Base-by-base conservation (phyloP, 768 basidiomycete genomes). In the Russula brevipes region DNA sequence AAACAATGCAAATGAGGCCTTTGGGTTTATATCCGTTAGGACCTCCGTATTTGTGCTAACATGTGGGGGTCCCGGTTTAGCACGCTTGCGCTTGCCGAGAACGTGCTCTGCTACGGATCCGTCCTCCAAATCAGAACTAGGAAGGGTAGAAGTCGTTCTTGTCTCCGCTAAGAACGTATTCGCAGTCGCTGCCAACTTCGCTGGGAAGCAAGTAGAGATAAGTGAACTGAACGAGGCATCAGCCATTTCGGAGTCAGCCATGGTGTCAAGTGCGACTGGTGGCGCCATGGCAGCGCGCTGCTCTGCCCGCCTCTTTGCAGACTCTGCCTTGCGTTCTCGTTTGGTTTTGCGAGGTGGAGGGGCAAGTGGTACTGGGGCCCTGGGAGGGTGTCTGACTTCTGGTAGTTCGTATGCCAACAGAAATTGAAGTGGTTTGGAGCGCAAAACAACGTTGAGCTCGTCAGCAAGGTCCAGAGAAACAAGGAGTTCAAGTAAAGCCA, bases 1-100 rank as follows among this genome's bases (percentile, higher is more conserved):
- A 75, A 96, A 96, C 75, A 87, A 74, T 70, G 78, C 82, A 78
- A 96, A 97, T 19, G 86, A 87, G 47, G 82, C 82, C 59, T 83
- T 81, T 47, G 82, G 80, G 70, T 88, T 88, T 38, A 95, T 84
- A 46, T 85, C 78, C n/a, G 85, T 81, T 3, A 91, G 86, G 58
- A 89, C 75, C 31, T 81, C 79, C 4, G 86, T 82, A 2, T 79
- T 70, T 2, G 78, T 77, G 14, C 77, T 66, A 53, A 73, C 72
- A 61, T 74, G 70, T 30, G 71, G 69, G 39, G 70, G 39, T 2
- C 49, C 39, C 19, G 49, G 58, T 53, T 56, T 60, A 42, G 41
- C n/a, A 16, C 65, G 67, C 59, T 63, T 68, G 59, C 54, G 61
- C 46, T 66, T 63, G 39, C 63, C 63, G 3, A 64, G 54, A 17